phyloP scores from a whole-genome alignment of 805 yeast genomes.

The Kodamaea jinghongensis region DNA sequence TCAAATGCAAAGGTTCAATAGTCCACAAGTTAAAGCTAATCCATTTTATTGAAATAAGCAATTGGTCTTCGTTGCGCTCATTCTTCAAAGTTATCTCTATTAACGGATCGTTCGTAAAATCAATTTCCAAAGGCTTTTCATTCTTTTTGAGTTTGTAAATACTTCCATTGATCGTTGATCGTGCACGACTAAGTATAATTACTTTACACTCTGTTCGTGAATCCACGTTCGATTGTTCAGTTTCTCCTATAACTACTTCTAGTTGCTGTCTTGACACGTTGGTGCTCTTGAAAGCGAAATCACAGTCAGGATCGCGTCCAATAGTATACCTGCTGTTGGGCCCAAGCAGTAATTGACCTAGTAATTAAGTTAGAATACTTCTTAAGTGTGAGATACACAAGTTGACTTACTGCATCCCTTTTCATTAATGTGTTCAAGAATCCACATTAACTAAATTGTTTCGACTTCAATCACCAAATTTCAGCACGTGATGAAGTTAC shows the following conservation, averaged over 20 bases:
- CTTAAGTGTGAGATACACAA: too few species aligned
- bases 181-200: constrained; percentile 28
- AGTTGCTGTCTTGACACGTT: constrained; percentile 32
- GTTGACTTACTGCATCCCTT: constrained; percentile 2
- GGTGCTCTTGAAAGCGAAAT: constrained; percentile 26
- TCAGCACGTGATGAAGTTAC: constrained; percentile 2
- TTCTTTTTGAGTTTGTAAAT: constrained; percentile 18
- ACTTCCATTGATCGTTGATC: constrained; percentile 27
- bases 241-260: constrained; percentile 15
- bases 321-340: constrained; percentile 17
- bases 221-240: too few species aligned
- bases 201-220: constrained; percentile 6
- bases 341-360: constrained; percentile 2
- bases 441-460: constrained; percentile 2
- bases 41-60: constrained; percentile 11
- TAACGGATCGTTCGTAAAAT: constrained; percentile 11
- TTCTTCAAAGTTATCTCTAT: constrained; percentile 11
- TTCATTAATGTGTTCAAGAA: background rate
- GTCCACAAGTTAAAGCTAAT: constrained; percentile 11
- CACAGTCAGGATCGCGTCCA: constrained; percentile 30
- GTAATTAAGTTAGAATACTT: background rate
- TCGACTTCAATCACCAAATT: background rate
- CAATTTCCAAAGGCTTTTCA: constrained; percentile 6
- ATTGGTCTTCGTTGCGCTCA: constrained; percentile 7
- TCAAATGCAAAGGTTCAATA: background rate